Evolutionary conservation across 768 basidiomycete genomes (phyloP), one percentile per base, ranked within the genome.

Genomic region (Tylopilus cervinicoccineus): DNA sequence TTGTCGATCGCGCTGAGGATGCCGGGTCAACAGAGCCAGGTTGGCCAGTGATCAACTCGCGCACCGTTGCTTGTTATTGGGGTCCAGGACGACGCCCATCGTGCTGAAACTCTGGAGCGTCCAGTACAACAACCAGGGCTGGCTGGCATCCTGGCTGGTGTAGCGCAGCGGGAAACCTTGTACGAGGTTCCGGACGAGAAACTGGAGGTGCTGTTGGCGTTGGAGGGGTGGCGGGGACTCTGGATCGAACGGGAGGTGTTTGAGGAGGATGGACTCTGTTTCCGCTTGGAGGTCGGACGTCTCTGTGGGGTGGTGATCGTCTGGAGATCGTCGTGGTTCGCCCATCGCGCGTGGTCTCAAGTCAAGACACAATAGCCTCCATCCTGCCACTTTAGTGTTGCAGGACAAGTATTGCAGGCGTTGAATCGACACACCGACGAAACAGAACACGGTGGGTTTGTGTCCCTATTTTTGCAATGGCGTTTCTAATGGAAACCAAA

Each of bases 91-190:
- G 6, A 90, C 83, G 40, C 92, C 89, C 34, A 95, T 62, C 2
- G 82, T 62, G 57, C 87, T 85, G 58, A 96, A 86, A 14, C 84
- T 75, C 57, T 99, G 93, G 9, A 94, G 63, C 0, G 83, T 84
- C 94, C 96, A 98, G 70, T 89, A 97, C 50, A 97, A 64, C 24
- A 97, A 71, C 96, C 96, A 98, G 0, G 96, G 88, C 59, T 95
- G 85, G 56, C 90, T 93, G 0, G 95, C 93, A 64, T 98, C 96
- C 59, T 97, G 87, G 39, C 81, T 83, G n/a, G 74, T 76, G 63
- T 90, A 97, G 47, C 83, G 75, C 12, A 75, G 71, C 0, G 93
- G 91, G 38, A 98, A 86, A 2, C 90, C 83, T 62, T 92, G 87
- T 8, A 84, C 62, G 45, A 92, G 75, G 53, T 84, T 80, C 20